Evolutionary conservation across 164 flowering plant species (phyloP).

Genomic region (Nelumbo lutea): DNA sequence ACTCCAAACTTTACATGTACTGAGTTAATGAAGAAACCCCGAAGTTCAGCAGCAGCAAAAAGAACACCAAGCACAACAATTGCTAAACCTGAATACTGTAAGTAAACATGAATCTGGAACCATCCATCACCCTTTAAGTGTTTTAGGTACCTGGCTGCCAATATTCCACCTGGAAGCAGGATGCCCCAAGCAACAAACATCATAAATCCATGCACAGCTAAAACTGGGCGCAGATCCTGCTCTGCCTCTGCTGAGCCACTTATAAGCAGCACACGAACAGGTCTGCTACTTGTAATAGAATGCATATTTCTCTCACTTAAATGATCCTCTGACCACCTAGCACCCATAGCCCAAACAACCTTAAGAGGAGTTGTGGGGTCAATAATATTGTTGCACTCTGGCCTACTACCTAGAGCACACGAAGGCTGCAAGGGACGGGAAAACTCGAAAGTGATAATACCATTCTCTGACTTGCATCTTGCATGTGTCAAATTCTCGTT

Average conservation of each 20-base stretch:
- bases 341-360: slow-evolving; percentile 97
- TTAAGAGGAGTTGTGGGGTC: slow-evolving; percentile 87
- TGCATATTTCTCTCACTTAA: slow-evolving; percentile 86
- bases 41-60: slow-evolving; percentile 95
- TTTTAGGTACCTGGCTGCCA: slow-evolving; percentile 88
- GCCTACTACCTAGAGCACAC: slow-evolving; percentile 42
- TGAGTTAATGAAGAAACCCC: slow-evolving; percentile 62
- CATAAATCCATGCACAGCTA: slow-evolving; percentile 98
- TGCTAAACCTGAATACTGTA: slow-evolving; percentile 90
- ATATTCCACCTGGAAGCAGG: slow-evolving; percentile 85
- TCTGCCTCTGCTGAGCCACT: slow-evolving; percentile 98
- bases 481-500: slow-evolving; percentile 79
- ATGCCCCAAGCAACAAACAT: slow-evolving; percentile 99
- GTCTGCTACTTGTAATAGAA: slow-evolving; percentile 64
- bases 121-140: slow-evolving; percentile 91
- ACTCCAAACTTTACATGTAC: slow-evolving; percentile 88
- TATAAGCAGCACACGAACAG: slow-evolving; percentile 66
- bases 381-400: slow-evolving; percentile 78
- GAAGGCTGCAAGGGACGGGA: slow-evolving; percentile 73
- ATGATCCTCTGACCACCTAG: slow-evolving; percentile 65
- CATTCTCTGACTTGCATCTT: slow-evolving; percentile 88
- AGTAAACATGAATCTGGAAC: slow-evolving; percentile 81
- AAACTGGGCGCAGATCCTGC: slow-evolving; percentile 86
- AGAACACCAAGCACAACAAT: slow-evolving; percentile 80
- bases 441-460: slow-evolving; percentile 86